Base-by-base conservation (phyloP, 352 stramenopile species). In the Phytophthora crassamura region DNA sequence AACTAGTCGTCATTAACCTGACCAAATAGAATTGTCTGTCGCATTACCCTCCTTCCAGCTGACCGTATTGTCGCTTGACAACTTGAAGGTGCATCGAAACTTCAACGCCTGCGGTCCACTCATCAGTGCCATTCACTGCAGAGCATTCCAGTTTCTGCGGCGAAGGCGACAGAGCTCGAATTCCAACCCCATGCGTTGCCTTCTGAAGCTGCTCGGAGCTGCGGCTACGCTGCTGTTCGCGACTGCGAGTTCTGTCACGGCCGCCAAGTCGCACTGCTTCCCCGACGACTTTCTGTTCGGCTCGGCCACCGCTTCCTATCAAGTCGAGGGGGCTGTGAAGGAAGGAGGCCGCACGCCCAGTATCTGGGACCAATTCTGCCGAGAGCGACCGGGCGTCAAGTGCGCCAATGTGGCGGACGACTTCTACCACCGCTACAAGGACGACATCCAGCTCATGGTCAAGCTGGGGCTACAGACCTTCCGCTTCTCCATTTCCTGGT, bases 391-490 rank as follows among this genome's bases (percentile, higher is more conserved):
- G 7, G 72, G 91, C 59, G 52, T 88, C 18, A 80, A 94, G 33
- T 96, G 74, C 33, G 94, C 91, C 28, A 88, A 98, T 57, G 73
- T 98, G 8, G 94, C 92, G 5, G 93, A 93, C 71, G 95, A 99
- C 76, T 93, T 98, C 58, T 97, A 97, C 64, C 86, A 98, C 74
- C 77, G 82, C 20, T 97, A 90, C 71, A 66, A 89, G 40, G 64
- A 91, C 32, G 97, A 99, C 71, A 76, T 99, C 34, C 51, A 88
- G 56, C 67, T 98, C 30, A 98, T 99, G 92, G 85, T 90, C n/a
- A 47, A 86, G 49, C 68, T 98, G n/a, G 98, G 25, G 60, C 75
- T 22, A 97, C 43, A 91, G 95, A 2, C 87, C 30, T 99, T 98
- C 74, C 88, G 96, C 2, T 96, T 99, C 71, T 98, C 87, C 9